Conservation (phyloP, 805 yeast species). For the Yarrowia osloensis region DNA sequence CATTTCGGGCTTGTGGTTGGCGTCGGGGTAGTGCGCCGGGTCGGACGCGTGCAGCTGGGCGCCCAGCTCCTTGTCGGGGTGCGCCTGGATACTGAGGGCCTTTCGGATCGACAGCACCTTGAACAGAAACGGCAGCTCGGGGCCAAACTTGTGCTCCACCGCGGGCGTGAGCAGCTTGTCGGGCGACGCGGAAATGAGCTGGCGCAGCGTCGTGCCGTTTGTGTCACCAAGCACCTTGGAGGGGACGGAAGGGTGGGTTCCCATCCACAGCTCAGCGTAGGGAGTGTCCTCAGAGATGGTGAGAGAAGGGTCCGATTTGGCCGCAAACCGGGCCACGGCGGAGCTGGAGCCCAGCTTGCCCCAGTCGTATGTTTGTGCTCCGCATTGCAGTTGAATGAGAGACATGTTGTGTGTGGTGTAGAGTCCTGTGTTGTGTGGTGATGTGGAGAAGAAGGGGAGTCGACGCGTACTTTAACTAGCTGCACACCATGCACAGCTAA, state of each 20-base stretch:
- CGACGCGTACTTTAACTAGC: constrained; percentile 2
- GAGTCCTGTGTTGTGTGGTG: neutral
- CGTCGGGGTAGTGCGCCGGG: constrained; percentile 95
- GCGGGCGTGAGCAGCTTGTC: constrained; percentile 54
- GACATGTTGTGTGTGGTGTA: neutral
- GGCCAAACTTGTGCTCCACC: constrained; percentile 67
- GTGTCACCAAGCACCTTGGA: constrained; percentile 58
- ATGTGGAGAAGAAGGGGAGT: neutral
- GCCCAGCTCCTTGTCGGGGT: constrained; percentile 89
- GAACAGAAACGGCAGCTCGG: constrained; percentile 87
- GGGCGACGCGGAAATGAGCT: constrained; percentile 64
- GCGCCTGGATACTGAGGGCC: constrained; percentile 95
- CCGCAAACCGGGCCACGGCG: constrained; percentile 87
- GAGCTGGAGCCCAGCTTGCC: constrained; percentile 80
- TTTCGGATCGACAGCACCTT: constrained; percentile 91
- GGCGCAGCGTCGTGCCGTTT: constrained; percentile 55
- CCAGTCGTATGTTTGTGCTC: constrained; percentile 78
- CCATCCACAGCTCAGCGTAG: constrained; percentile 99
- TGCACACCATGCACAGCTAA: neutral
- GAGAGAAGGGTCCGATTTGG: constrained; percentile 62
- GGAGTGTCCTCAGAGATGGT: constrained; percentile 73
- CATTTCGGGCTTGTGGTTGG: constrained; percentile 99
- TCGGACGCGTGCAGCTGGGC: constrained; percentile 73
- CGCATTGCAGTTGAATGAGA: constrained; percentile 44
- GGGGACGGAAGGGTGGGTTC: constrained; percentile 93